Evolutionary conservation across 164 flowering plant genomes (phyloP), one percentile per base, ranked within the genome.

Genomic region (Cinnamomum micranthum): DNA sequence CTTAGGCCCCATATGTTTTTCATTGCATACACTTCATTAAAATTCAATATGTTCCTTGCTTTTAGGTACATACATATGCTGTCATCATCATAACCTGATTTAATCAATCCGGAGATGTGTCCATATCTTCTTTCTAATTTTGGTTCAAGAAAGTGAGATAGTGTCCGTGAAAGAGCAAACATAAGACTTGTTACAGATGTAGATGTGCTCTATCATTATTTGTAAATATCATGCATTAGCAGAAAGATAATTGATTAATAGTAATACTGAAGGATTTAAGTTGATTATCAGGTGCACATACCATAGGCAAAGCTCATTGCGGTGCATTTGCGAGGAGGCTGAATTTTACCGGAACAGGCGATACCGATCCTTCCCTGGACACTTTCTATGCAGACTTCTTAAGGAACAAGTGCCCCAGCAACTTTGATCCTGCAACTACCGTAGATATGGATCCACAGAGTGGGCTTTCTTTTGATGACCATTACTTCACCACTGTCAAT

Each of bases 301-400:
- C 91, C 0, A 80, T 89, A 31, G 91, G 90, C 31, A 55, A 75
- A 0, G 81, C 81, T 0, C 90, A 80, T 35, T 89, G 91, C 81
- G 55, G n/a, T 10, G 27, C 73, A 52, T 76, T 88, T 73, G 50
- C 75, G n/a, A 79, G 91, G 76, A 81, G 88, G 0, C 87, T 81
- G 80, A 88, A 88, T 73, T 89, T 89, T 84, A 81, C 88, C 0
- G 90, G 89, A 20, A 82, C 77, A 50, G 85, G 85, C 0, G 89
- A 83, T 33, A 65, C 72, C 0, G 91, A 89, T 65, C 93, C 93
- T 23, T 75, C 87, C 7, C 66, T 89, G 14, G 71, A 86, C 70
- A 9, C 86, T 14, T 68, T 64, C 10, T 88, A 88, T 24, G 91
- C 85, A 0, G 74, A 75, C 0, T 70, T 67, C 74, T 27, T 90